These are phyloP conservation scores for Naganishia kalamii DNA, from an alignment of 768 basidiomycete species.

Conservation along the genomic window DNA sequence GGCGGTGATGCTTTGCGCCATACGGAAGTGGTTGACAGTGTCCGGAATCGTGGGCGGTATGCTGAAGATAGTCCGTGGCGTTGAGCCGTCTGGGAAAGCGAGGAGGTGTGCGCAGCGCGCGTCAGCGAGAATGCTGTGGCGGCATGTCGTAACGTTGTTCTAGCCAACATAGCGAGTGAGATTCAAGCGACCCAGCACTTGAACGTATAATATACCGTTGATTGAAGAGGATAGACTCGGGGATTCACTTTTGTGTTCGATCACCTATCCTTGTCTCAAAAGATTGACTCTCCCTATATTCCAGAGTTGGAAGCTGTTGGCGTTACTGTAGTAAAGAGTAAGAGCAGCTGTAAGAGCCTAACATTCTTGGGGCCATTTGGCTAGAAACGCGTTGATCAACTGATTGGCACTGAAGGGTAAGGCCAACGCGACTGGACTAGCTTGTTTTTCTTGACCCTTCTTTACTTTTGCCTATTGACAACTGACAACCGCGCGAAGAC, in stretches of 20 bases:
- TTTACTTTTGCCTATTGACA: background rate
- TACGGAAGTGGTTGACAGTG: background rate
- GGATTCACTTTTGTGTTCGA: no score
- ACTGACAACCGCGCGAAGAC: background rate
- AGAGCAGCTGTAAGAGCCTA: constrained; percentile 12
- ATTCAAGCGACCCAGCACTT: no score
- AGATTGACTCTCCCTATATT: background rate
- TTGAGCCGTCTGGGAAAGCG: background rate
- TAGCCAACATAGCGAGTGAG: no score
- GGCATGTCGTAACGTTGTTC: no score
- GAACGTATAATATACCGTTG: no score
- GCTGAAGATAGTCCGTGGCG: background rate
- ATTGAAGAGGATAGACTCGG: no score
- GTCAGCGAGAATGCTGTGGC: no score
- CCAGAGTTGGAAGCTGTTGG: background rate
- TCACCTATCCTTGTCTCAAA: background rate
- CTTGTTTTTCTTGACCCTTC: background rate
- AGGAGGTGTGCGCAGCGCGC: no score
- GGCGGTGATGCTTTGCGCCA: background rate
- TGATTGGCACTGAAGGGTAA: background rate
- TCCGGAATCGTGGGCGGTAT: background rate
- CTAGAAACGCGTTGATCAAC: background rate
- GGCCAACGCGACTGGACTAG: background rate
- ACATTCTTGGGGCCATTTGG: background rate
- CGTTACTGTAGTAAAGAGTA: background rate